Base-by-base conservation (phyloP, 495 filamentous ascomycete species). In the Neurospora sp. region DNA sequence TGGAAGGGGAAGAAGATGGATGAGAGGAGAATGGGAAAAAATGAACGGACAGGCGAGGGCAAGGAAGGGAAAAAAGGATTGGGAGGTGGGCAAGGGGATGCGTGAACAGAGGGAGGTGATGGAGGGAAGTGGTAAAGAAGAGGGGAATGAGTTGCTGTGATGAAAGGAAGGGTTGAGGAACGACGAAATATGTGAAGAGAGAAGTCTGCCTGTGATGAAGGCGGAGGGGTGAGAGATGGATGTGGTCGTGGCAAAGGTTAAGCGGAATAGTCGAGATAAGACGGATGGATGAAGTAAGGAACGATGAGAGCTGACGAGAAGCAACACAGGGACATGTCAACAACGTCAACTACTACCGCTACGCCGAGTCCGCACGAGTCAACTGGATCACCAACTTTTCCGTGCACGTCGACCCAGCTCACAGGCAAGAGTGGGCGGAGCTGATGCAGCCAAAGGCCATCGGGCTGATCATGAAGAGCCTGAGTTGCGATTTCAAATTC, bases 401-500 rank as follows among this genome's bases (percentile, higher is more conserved):
- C 27, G 84, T 84, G 11, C 83, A 91, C 71, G 85, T 91, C 44
- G 93, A 98, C 78, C 89, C 90, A 0, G 78, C 79, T 35, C 86
- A 96, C 74, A 82, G 86, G 74, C 77, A 83, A 69, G 81, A 89
- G 75, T 99, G 95, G 95, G 82, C 79, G 2, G 89, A 92, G 46
- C 83, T 98, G 23, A 87, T 89, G 84, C 88, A 86, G 39, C 88
- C 91, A 1, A 87, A 79, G 69, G 88, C 88, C 0, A 85, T 87
- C 10, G 96, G 95, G 0, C 75, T 98, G 71, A 97, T 98, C 69
- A 80, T 98, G 78, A 85, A 89, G 77, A 92, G 90, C 71, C 93
- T 99, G 70, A 92, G 88, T 77, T 87, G 91, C 5, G 92, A 97
- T 77, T 99, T 92, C 79, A 98, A 98, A 84, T 96, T 98, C 85